Percentiles rank a stretch among this genome's conserved stretches.
Evolutionary conservation across 306 rosid species (phyloP).

Genomic region (Medicago truncatula): MtrunA17r5.0-ANR NC_053047.1:7427501-7428000

Average conservation of each 20-base stretch:
- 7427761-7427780: background rate
- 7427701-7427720: conserved; percentile 9
- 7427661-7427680: background rate
- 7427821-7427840: background rate
- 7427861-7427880: background rate
- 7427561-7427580: conserved; percentile 7
- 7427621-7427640: conserved; percentile 24
- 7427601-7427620: conserved; percentile 11
- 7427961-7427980: background rate
- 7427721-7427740: background rate
- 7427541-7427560: conserved; percentile 33
- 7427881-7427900: background rate
- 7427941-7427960: background rate
- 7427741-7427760: conserved; percentile 1
- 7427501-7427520: conserved; percentile 64
- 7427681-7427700: conserved; percentile 52
- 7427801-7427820: background rate
- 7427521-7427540: conserved; percentile 53
- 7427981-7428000: background rate
- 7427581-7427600: conserved; percentile 13
- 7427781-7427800: background rate
- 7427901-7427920: background rate
- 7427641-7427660: background rate
- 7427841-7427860: background rate
- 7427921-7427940: no score